Conservation (phyloP, 164 flowering plant species). For the Protea cynaroides region DNA sequence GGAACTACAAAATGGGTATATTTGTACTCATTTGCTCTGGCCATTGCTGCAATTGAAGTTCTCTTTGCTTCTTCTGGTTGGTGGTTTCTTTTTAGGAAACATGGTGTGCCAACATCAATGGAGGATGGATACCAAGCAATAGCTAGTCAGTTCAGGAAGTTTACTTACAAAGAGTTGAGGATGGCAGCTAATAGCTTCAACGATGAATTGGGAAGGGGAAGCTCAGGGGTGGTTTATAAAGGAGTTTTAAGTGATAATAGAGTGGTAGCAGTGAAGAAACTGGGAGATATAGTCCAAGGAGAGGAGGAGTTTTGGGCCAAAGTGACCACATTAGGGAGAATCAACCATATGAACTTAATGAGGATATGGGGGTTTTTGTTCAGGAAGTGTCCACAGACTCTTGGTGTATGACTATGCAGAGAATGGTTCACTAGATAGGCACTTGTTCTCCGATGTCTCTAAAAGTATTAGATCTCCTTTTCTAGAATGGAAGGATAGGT, state of each 20-base stretch:
- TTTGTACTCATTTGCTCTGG: slow-evolving; percentile 12
- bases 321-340: slow-evolving; percentile 21
- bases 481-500: slow-evolving; percentile 13
- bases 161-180: slow-evolving; percentile 20
- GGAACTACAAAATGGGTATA: neutral
- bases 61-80: slow-evolving; percentile 11
- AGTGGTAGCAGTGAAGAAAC: slow-evolving; percentile 19
- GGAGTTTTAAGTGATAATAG: slow-evolving; percentile 12
- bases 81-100: slow-evolving; percentile 1
- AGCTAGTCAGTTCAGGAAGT: neutral
- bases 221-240: slow-evolving; percentile 23
- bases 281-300: slow-evolving; percentile 14
- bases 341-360: slow-evolving; percentile 32
- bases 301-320: slow-evolving; percentile 27
- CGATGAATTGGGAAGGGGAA: slow-evolving; percentile 24
- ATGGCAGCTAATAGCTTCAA: slow-evolving; percentile 18
- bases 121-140: no score
- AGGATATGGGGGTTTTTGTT: slow-evolving; percentile 31
- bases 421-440: slow-evolving; percentile 24
- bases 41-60: slow-evolving; percentile 14
- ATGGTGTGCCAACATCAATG: neutral
- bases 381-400: slow-evolving; percentile 19
- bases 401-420: slow-evolving; percentile 35
- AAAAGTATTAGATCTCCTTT: neutral
- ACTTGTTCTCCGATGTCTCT: slow-evolving; percentile 12